A percentile compares a stretch with the other conserved stretches of the same genome.
These are phyloP conservation scores for Phytophthora pisi DNA, from an alignment of 352 stramenopile genomes.

Conservation along the genomic window DNA sequence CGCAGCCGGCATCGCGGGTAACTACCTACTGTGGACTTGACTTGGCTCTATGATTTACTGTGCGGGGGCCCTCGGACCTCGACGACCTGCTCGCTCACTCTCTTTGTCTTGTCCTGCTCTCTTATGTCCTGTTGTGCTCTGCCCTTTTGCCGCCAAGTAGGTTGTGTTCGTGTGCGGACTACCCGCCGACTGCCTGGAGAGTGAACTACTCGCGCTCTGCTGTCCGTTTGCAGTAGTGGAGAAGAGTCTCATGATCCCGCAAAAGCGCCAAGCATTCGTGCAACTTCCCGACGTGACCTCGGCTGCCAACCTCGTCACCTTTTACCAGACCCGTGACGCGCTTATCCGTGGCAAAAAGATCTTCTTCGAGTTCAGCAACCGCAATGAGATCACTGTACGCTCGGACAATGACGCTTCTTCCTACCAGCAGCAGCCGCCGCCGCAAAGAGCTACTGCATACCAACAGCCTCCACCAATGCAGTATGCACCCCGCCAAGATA, in stretches of 20 bases:
- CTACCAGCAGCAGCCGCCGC: constrained; percentile 36
- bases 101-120: constrained; percentile 18
- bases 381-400: constrained; percentile 61
- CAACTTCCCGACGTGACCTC: constrained; percentile 71
- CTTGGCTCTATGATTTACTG: constrained; percentile 6
- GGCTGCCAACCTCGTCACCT: constrained; percentile 74
- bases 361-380: constrained; percentile 77
- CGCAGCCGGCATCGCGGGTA: constrained; percentile 56
- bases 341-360: constrained; percentile 83
- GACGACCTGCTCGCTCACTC: constrained; percentile 23
- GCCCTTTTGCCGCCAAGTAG: constrained; percentile 37
- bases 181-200: constrained; percentile 79
- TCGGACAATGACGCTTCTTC: constrained; percentile 31
- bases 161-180: constrained; percentile 82
- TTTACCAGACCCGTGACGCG: constrained; percentile 79
- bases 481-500: constrained; percentile 26
- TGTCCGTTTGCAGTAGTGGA: constrained; percentile 84
- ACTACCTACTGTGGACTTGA: constrained; percentile 22
- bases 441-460: constrained; percentile 18
- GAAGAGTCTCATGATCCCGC: constrained; percentile 75
- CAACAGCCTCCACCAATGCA: constrained; percentile 34
- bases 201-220: constrained; percentile 80
- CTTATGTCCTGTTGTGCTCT: constrained; percentile 34
- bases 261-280: constrained; percentile 82
- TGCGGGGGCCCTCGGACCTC: neutral